Conservation (phyloP, 352 stramenopile genomes). For the Globisporangium lucens region DNA sequence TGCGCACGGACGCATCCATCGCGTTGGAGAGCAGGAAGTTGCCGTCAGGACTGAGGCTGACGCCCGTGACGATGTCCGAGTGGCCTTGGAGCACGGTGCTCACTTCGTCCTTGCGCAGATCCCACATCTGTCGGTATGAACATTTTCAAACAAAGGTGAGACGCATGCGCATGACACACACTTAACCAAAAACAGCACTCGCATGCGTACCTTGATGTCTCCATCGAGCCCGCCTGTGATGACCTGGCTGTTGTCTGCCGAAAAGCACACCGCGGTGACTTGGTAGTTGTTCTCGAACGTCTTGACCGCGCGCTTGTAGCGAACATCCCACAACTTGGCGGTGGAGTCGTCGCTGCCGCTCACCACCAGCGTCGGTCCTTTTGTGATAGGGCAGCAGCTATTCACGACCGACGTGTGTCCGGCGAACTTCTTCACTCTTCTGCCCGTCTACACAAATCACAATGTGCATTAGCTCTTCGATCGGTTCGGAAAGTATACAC, state of each 20-base stretch:
- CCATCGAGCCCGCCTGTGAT: conserved; percentile 93
- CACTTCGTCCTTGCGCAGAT: conserved; percentile 85
- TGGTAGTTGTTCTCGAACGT: conserved; percentile 88
- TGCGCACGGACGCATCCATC: conserved; percentile 92
- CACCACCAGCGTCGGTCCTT: conserved; percentile 74
- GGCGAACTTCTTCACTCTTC: conserved; percentile 78
- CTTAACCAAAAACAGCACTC: not conserved
- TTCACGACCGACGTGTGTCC: conserved; percentile 90
- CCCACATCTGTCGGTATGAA: conserved; percentile 62
- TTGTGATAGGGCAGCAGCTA: conserved; percentile 84
- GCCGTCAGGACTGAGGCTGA: conserved; percentile 93
- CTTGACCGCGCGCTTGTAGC: conserved; percentile 73
- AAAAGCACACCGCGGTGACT: conserved; percentile 89
- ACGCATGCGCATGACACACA: not conserved
- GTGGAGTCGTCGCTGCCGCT: conserved; percentile 92
- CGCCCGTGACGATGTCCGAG: conserved; percentile 91
- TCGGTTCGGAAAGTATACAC: not conserved
- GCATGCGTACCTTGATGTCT: conserved; percentile 70
- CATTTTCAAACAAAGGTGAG: not conserved
- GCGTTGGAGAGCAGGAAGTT: conserved; percentile 93
- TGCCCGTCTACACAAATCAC: conserved; percentile 63
- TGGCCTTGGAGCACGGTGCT: conserved; percentile 89
- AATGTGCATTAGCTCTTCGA: not conserved
- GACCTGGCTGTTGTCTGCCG: conserved; percentile 81
- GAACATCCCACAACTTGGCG: conserved; percentile 87